These are phyloP conservation scores for Populus hybrid DNA, from an alignment of 441 rosid species.

Conservation along the genomic window DNA sequence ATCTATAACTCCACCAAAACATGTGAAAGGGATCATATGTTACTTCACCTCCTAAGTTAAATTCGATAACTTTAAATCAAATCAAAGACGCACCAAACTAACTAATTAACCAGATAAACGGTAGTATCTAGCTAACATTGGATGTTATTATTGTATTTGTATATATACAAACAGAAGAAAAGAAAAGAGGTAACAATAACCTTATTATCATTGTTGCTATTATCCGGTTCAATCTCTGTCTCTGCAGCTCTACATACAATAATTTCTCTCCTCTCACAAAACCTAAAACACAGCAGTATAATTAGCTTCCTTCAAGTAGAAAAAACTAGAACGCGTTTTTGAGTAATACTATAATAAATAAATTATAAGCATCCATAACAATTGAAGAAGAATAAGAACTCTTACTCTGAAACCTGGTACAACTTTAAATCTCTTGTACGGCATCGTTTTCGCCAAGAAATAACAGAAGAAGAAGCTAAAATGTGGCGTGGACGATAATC, in stretches of 20 bases:
- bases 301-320: background rate
- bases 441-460: conserved; percentile 23
- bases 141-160: background rate
- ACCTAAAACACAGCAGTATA: conserved; percentile 19
- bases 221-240: conserved; percentile 67
- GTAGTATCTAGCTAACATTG: background rate
- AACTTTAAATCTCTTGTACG: conserved; percentile 29
- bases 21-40: background rate
- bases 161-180: background rate
- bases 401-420: conserved; percentile 40
- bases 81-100: background rate
- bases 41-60: background rate
- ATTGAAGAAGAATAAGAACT: background rate
- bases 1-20: background rate
- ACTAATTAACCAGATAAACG: background rate
- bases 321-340: background rate
- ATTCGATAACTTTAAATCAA: background rate
- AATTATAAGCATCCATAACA: background rate
- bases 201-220: conserved; percentile 59
- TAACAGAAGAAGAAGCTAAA: conserved; percentile 33
- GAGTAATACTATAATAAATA: background rate
- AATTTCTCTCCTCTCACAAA: conserved; percentile 44
- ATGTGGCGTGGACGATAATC: conserved; percentile 46
- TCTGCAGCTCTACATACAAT: conserved; percentile 55
- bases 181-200: conserved; percentile 25